Evolutionary conservation across 192 early-diverging fungal species (phyloP).

Genomic region (Mortierella antarctica): DNA sequence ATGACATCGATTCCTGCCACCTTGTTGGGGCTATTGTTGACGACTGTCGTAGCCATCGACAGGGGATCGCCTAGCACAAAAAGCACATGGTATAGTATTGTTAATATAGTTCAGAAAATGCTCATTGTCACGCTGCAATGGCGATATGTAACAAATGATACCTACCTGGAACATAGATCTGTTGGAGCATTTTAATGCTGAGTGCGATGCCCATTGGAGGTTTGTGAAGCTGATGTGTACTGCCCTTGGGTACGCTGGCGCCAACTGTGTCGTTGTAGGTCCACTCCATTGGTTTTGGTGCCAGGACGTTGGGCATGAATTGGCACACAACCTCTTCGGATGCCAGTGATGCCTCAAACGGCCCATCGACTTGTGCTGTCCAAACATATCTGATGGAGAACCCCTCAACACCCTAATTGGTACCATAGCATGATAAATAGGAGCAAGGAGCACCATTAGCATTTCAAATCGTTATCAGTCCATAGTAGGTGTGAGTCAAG

Average conservation of each 20-base stretch:
- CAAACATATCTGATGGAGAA: conserved; percentile 51
- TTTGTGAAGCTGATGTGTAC: conserved; percentile 39
- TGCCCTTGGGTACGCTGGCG: conserved; percentile 13
- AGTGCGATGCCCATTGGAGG: conserved; percentile 22
- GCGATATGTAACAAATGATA: neutral
- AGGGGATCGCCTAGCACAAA: conserved; percentile 36
- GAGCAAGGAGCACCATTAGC: neutral
- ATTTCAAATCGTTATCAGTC: neutral
- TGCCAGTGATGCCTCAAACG: conserved; percentile 20
- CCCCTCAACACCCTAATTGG: conserved; percentile 35
- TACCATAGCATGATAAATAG: neutral
- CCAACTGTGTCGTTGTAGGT: conserved; percentile 29
- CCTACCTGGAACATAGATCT: conserved; percentile 46
- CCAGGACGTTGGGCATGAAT: conserved; percentile 40
- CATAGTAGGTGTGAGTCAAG: neutral
- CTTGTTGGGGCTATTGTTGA: conserved; percentile 42
- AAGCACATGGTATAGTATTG: neutral
- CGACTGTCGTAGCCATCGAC: conserved; percentile 35
- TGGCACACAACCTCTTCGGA: conserved; percentile 51
- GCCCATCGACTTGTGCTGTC: conserved; percentile 48
- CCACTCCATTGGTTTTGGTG: conserved; percentile 50
- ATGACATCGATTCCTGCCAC: conserved; percentile 35
- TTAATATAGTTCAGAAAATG: neutral
- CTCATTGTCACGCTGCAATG: neutral
- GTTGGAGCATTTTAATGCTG: conserved; percentile 48